Base-by-base conservation (phyloP, 2,329 filamentous ascomycete genomes). In the Scytalidium sp. region DNA sequence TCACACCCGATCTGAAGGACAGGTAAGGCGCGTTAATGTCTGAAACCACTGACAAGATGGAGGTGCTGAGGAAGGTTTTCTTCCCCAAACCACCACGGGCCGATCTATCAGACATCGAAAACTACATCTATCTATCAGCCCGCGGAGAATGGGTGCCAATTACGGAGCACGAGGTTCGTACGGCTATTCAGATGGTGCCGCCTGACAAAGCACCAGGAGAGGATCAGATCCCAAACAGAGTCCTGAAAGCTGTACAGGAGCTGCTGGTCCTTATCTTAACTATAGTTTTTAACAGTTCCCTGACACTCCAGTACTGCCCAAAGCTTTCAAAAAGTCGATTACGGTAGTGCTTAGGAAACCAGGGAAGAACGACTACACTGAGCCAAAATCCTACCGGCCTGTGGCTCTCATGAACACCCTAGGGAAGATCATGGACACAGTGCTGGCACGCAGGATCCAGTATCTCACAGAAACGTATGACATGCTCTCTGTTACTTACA, bases 1-100 rank as follows among this genome's bases (percentile, higher is more conserved):
- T 50, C 32, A 47, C 27, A 36, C 46, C 46, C 20, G 21, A 17
- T 36, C 13, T 36, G 11, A 8, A n/a, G 13, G 17, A 15, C 5
- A 36, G 17, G 32, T 10, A 36, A 15, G 32, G 32, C 32, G 17
- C 32, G n/a, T n/a, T n/a, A 5, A 36, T 36, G 15, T 52, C 55
- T n/a, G 61, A 63, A 50, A 57, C 57, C 3, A 61, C 51, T 47
- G 56, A 49, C 58, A n/a, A 50, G 47, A 36, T 36, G 45, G 23
- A 55, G 60, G 52, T 43, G 59, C 22, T 49, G 43, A 60, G 43
- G 53, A 60, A 21, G 50, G 60, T n/a, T 60, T 61, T 47, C 61
- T 46, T 56, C 43, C 52, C 47, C 29, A 54, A 44, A 9, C 47
- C 43, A 11, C 53, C 40, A 22, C 47, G 54, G 49, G 45, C 43